phyloP scores from a whole-genome alignment of 345 rosid genomes.

The Euphorbia lathyris region DNA sequence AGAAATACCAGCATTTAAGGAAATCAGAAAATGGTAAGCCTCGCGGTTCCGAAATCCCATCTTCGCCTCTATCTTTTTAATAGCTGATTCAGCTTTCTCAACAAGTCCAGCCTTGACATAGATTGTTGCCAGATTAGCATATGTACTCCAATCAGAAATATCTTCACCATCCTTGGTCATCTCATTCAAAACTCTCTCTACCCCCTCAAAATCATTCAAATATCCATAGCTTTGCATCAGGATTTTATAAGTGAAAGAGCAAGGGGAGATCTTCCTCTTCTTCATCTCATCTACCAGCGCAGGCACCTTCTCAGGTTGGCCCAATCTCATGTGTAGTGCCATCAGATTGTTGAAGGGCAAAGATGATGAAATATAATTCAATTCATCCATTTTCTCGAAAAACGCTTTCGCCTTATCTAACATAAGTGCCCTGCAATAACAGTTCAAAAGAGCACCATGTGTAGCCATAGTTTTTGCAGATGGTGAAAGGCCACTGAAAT shows the following conservation, averaged over 20 bases:
- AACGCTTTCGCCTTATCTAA: constrained; percentile 52
- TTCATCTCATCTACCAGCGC: constrained; percentile 50
- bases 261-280: constrained; percentile 34
- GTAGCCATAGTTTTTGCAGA: constrained; percentile 31
- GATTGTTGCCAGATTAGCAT: constrained; percentile 55
- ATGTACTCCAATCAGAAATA: constrained; percentile 44
- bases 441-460: constrained; percentile 59
- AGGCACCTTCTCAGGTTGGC: constrained; percentile 56
- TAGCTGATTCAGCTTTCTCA: constrained; percentile 62
- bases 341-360: constrained; percentile 58
- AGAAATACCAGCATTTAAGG: constrained; percentile 50
- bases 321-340: constrained; percentile 46
- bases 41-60: constrained; percentile 43
- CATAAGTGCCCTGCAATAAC: constrained; percentile 49
- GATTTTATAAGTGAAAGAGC: constrained; percentile 31
- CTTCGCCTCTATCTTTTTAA: constrained; percentile 55
- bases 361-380: constrained; percentile 32
- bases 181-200: constrained; percentile 45
- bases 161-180: constrained; percentile 30
- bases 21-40: constrained; percentile 66
- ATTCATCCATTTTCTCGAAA: constrained; percentile 51
- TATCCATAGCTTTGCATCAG: constrained; percentile 61
- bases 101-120: constrained; percentile 55
- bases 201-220: constrained; percentile 51
- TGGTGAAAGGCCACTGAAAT: constrained; percentile 40